Evolutionary conservation across 257 asterid species (phyloP).

Genomic region (Nicotiana undulata): DNA sequence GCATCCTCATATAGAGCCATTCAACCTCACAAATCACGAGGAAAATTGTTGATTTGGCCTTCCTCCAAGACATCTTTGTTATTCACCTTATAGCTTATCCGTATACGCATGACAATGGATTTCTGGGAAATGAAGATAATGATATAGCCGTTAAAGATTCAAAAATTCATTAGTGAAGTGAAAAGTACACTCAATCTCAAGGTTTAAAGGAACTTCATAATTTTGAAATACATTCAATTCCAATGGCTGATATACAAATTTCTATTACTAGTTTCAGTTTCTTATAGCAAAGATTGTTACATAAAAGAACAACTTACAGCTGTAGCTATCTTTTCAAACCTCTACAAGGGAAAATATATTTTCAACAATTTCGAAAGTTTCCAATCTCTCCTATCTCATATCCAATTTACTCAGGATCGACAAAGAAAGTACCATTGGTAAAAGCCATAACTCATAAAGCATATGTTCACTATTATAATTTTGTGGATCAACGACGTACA

Average conservation of each 20-base stretch:
- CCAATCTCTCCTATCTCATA: neutral
- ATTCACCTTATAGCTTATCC: constrained; percentile 67
- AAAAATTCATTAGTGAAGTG: neutral
- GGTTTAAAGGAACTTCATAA: neutral
- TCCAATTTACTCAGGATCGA: neutral
- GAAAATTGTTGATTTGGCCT: constrained; percentile 85
- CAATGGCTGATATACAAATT: neutral
- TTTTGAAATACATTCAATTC: neutral
- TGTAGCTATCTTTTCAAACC: constrained; percentile 1
- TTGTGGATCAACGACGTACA: neutral
- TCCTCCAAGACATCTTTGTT: constrained; percentile 80
- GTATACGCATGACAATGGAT: constrained; percentile 84
- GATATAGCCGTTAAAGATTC: neutral
- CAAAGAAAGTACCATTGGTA: neutral
- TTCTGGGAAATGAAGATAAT: constrained; percentile 42
- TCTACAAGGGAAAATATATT: neutral
- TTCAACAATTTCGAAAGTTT: neutral
- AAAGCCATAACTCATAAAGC: neutral
- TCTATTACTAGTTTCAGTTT: neutral
- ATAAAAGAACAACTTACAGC: neutral
- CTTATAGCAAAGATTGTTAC: neutral
- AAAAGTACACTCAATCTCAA: too few species aligned
- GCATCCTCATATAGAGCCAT: neutral
- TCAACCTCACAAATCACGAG: constrained; percentile 47
- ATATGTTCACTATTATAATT: neutral